A percentile compares a stretch with the other conserved stretches of the same genome.
Evolutionary conservation across 2,329 filamentous ascomycete species (phyloP).

Genomic region (Epichloe aotearoae): DNA sequence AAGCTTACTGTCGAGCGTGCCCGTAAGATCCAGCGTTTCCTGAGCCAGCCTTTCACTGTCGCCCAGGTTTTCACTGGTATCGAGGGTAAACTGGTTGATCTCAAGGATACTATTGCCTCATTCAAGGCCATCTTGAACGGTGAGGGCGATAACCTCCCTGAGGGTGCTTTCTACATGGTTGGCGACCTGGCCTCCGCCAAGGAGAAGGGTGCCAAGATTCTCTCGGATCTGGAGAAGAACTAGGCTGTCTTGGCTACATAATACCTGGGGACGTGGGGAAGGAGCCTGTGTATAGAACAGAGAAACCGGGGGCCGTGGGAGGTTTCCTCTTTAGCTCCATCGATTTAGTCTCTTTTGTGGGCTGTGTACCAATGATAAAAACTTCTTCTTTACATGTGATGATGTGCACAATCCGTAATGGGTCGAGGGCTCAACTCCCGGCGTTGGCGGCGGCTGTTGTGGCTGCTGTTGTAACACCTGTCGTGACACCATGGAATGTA

Average conservation of each 20-base stretch:
- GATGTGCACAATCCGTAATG: conserved; percentile 7
- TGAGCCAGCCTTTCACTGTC: conserved; percentile 96
- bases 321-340: conserved; percentile 40
- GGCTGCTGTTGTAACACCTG: too few species aligned
- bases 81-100: conserved; percentile 90
- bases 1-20: conserved; percentile 99
- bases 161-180: conserved; percentile 96
- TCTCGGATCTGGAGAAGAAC: conserved; percentile 75
- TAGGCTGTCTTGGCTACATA: conserved; percentile 27
- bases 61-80: conserved; percentile 77
- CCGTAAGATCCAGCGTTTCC: conserved; percentile 99
- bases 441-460: too few species aligned
- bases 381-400: conserved; percentile 29
- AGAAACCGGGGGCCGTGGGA: conserved; percentile 33
- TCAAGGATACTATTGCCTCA: conserved; percentile 94
- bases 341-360: conserved; percentile 41
- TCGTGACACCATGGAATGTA: too few species aligned
- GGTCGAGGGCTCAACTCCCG: too few species aligned
- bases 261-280: conserved; percentile 21
- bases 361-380: conserved; percentile 47
- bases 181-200: conserved; percentile 87
- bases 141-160: conserved; percentile 90
- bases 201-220: conserved; percentile 98
- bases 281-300: conserved; percentile 45
- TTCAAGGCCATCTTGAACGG: conserved; percentile 97